Base-by-base conservation (phyloP, 441 rosid genomes). In the Capsella rubella region DNA sequence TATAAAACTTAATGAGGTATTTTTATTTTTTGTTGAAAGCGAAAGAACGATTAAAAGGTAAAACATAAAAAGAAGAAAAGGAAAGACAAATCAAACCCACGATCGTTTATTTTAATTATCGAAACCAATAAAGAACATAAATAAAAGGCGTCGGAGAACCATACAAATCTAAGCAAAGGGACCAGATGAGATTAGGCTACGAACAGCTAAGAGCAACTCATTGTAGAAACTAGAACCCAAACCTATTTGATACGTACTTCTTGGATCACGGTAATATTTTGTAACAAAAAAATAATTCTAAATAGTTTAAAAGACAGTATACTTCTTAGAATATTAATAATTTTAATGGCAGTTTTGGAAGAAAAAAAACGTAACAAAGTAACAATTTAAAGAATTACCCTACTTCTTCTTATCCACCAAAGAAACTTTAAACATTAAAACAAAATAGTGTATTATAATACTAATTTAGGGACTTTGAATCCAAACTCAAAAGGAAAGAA, bases 21-120 rank as follows among this genome's bases (percentile, higher is more conserved):
- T 13, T 34, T 51, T 49, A 29, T 25, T 51, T 63, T 72, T 52
- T 27, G 2, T 29, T 47, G 79, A 76, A 63, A 76, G 51, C 47
- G 75, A 76, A 47, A 76, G 66, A 66, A 76, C 75, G 61, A 63
- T 11, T 18, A 64, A 72, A 75, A 69, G 51, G 43, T 63, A 54
- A 32, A 45, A 46, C 25, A 69, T 10, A 9, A 15, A 12, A 55
- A 31, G 52, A 49, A 58, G 66, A 69, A 58, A 69, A 57, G 59
- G 56, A 43, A 60, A 74, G 68, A 59, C 73, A 42, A 58, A 32
- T 47, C 56, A 51, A 32, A 52, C 57, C 73, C 78, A 67, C 78
- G 78, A 74, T 67, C 73, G 50, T 74, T 74, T 50, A 1, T 39
- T 67, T 66, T 12, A 56, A 4, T 65, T 29, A 45, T 32, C 28